Evolutionary conservation across 768 basidiomycete genomes (phyloP), one percentile per base, ranked within the genome.

Genomic region (Mycena albidolilacea): DNA sequence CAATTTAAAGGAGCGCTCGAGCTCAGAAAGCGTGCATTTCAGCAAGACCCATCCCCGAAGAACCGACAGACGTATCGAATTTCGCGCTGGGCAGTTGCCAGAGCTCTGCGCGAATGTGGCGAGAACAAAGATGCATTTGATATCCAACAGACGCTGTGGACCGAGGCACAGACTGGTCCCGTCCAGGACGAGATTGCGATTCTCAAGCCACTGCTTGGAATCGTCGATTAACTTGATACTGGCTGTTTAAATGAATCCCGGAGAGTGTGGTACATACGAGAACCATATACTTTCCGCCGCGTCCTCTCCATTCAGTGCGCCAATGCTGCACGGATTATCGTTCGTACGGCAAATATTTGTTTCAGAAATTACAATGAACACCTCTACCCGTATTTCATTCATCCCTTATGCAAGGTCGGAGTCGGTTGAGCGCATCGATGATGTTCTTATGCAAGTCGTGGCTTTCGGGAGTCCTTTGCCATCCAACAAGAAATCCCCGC

Each of bases 251-350:
- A 30, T 30, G 30, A 30, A 30, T 30, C 30, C 30, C 3, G 30
- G 30, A 30, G 30, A 30, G 30, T 30, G 30, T 30, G 2, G 30
- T 30, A 30, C 30, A 30, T 30, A 30, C 30, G 30, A 30, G 30
- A 30, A 30, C 30, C 30, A 30, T 30, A 30, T 81, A 11, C 80
- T 82, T 5, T 60, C 64, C 8, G 83, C 87, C 71, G 85, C 88
- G 1, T 87, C 87, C 82, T 89, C n/a, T 84, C 86, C 0, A 89
- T 89, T 62, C 30, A 30, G 30, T 89, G 88, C 78, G 82, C 85
- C 37, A 89, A 87, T 67, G 88, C 89, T 3, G 86, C 89, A 9
- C 82, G 88, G 14, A 86, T 87, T 0, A 83, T 80, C 15, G 79
- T 82, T n/a, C 85, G 86, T 59, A 83, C 89, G 30, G 77, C 85